A percentile compares a stretch with the other conserved stretches of the same genome.
These are phyloP conservation scores for Phlyctochytrium planicorne DNA, from an alignment of 192 early-diverging fungal genomes.

Conservation along the genomic window DNA sequence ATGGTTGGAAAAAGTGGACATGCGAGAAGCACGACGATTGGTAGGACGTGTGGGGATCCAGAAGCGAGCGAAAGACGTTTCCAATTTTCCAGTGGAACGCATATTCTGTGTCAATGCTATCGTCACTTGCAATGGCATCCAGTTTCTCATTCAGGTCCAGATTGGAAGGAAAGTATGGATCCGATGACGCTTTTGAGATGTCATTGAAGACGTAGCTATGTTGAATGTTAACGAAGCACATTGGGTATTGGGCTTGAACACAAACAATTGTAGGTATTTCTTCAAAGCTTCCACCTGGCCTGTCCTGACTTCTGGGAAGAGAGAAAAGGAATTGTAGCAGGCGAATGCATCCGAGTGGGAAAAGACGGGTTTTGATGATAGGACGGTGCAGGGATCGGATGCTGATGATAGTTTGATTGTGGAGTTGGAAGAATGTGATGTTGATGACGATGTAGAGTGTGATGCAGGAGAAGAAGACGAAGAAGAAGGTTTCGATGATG, in stretches of 20 bases:
- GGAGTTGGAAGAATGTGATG: too few relatives aligned
- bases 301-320: not conserved
- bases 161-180: conserved; percentile 2
- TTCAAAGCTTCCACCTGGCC: not conserved
- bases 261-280: not conserved
- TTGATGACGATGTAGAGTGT: too few relatives aligned
- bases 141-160: not conserved
- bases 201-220: not conserved
- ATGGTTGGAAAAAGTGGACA: not conserved
- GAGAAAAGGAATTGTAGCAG: not conserved
- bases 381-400: too few relatives aligned
- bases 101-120: not conserved
- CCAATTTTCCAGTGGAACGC: conserved; percentile 1
- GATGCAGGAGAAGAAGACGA: too few relatives aligned
- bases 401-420: too few relatives aligned
- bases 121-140: not conserved
- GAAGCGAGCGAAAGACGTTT: not conserved
- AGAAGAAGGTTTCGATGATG: too few relatives aligned
- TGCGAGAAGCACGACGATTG: not conserved
- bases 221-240: not conserved
- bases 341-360: not conserved
- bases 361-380: too few relatives aligned
- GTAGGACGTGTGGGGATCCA: not conserved
- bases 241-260: not conserved
- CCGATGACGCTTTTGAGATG: not conserved